phyloP scores from a whole-genome alignment of 2,329 filamentous ascomycete genomes.

The Aspergillus brunneoviolaceus region DNA sequence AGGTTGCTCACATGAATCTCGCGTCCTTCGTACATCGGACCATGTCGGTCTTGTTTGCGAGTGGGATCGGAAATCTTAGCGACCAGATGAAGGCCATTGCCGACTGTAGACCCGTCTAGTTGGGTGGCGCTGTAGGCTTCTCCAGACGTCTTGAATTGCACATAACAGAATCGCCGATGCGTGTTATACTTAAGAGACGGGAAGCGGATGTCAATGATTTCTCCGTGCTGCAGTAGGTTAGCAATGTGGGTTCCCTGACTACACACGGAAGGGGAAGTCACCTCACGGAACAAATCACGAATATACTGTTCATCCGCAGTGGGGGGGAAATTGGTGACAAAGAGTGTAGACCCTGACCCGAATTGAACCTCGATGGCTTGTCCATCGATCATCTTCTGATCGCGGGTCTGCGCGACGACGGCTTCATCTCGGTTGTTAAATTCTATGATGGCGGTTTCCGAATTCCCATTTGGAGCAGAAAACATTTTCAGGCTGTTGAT shows the following conservation, averaged over 20 bases:
- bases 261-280: conserved; percentile 24
- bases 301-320: conserved; percentile 51
- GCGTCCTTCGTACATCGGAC: conserved; percentile 79
- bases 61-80: conserved; percentile 83
- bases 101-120: conserved; percentile 69
- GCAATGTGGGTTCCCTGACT: conserved; percentile 1
- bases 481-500: conserved; percentile 75
- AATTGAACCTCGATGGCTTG: conserved; percentile 71
- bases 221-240: conserved; percentile 59
- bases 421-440: conserved; percentile 81
- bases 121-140: conserved; percentile 69
- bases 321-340: conserved; percentile 82
- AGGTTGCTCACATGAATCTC: conserved; percentile 78
- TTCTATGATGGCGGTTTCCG: conserved; percentile 75
- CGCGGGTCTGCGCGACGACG: conserved; percentile 73
- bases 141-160: conserved; percentile 75
- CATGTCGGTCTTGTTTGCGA: conserved; percentile 74
- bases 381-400: conserved; percentile 76
- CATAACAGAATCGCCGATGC: conserved; percentile 89
- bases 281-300: conserved; percentile 57
- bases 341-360: conserved; percentile 78
- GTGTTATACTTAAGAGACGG: conserved; percentile 88
- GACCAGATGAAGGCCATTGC: conserved; percentile 66
- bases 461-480: conserved; percentile 59
- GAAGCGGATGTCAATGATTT: conserved; percentile 82